Percentiles rank a stretch among this genome's conserved stretches.
phyloP scores from a whole-genome alignment of 495 filamentous ascomycete species.

The Pyrenula aspistea region DNA sequence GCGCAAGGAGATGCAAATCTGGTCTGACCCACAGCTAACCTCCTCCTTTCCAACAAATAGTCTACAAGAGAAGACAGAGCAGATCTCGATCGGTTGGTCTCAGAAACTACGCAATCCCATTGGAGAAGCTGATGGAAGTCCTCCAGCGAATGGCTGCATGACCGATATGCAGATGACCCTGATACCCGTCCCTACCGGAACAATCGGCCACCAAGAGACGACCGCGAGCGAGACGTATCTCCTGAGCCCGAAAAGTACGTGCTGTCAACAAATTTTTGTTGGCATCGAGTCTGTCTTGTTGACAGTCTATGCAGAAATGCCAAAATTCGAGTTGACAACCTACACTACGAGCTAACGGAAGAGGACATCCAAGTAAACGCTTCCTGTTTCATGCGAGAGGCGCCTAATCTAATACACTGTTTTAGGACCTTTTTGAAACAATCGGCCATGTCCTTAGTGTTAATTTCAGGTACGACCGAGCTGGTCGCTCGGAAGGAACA shows the following conservation, averaged over 20 bases:
- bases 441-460: slow-evolving; percentile 64
- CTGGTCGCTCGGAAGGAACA: slow-evolving; percentile 77
- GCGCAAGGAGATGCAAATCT: slow-evolving; percentile 28
- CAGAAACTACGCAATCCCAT: neutral
- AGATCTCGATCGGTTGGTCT: slow-evolving; percentile 42
- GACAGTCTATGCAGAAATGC: slow-evolving; percentile 37
- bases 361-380: slow-evolving; percentile 64
- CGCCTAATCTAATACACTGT: neutral
- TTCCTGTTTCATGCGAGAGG: neutral
- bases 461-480: slow-evolving; percentile 73
- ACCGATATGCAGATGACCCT: slow-evolving; percentile 64
- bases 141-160: slow-evolving; percentile 79
- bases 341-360: slow-evolving; percentile 88
- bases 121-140: slow-evolving; percentile 4
- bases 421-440: slow-evolving; percentile 64
- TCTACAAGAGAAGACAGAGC: slow-evolving; percentile 40
- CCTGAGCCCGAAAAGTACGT: slow-evolving; percentile 40
- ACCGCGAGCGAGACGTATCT: slow-evolving; percentile 23
- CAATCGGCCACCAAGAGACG: slow-evolving; percentile 19
- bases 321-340: slow-evolving; percentile 77
- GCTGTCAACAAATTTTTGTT: slow-evolving; percentile 3
- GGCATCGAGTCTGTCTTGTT: slow-evolving; percentile 8
- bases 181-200: slow-evolving; percentile 29
- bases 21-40: slow-evolving; percentile 44
- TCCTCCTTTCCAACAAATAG: slow-evolving; percentile 40